Evolutionary conservation across 2,329 filamentous ascomycete genomes (phyloP).

Genomic region (Colletotrichum sp.): DNA sequence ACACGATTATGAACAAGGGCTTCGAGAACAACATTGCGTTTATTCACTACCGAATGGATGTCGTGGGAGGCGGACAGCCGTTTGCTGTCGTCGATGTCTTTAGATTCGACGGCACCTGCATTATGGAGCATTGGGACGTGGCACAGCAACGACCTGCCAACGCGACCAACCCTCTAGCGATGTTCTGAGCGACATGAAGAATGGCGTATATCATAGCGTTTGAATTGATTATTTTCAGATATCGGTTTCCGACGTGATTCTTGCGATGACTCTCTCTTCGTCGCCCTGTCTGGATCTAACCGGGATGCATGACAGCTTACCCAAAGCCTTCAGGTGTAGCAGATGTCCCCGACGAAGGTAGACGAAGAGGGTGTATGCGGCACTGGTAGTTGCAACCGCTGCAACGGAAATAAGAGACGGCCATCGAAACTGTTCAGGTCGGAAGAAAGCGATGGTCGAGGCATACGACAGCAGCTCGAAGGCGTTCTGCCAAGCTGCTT

Average conservation of each 20-base stretch:
- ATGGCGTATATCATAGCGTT: background rate
- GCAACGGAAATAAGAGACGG: constrained; percentile 64
- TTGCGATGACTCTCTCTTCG: background rate
- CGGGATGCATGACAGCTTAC: background rate
- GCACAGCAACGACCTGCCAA: constrained; percentile 2
- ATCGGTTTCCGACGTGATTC: background rate
- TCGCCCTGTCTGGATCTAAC: background rate
- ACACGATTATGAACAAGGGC: background rate
- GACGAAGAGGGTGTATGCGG: constrained; percentile 48
- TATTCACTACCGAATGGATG: constrained; percentile 14
- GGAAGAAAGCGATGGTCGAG: constrained; percentile 67
- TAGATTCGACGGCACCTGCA: constrained; percentile 19
- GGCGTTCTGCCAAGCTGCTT: constrained; percentile 69
- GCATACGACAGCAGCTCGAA: constrained; percentile 73
- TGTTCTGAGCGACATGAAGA: background rate
- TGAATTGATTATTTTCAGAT: background rate
- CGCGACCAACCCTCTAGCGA: constrained; percentile 10
- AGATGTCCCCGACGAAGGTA: background rate
- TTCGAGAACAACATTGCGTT: constrained; percentile 4
- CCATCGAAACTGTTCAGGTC: constrained; percentile 67
- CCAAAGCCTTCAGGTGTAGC: background rate
- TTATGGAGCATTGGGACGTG: constrained; percentile 22
- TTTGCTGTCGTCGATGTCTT: constrained; percentile 16
- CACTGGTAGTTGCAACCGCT: constrained; percentile 53
- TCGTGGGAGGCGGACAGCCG: background rate